Evolutionary conservation across 1,139 yeast species (phyloP), one percentile per base, ranked within the genome.

Genomic region (Candida labiduridarum): DNA sequence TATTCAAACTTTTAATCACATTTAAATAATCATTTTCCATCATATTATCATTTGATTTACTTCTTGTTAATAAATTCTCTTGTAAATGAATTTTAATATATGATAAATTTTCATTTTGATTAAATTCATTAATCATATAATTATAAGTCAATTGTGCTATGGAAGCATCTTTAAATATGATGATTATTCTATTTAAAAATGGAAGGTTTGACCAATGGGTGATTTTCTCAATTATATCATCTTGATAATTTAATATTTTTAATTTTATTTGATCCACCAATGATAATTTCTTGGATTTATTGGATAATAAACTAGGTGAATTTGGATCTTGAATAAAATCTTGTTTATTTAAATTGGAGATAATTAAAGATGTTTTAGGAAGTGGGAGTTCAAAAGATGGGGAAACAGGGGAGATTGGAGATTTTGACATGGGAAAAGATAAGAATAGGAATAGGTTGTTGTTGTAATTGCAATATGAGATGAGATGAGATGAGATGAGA

Each of bases 141-240:
- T 56, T 33, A 53, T 59, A 66, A 2, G 74, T 63, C 10, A 56
- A 51, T 11, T 48, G 29, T 0, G 82, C 79, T 2, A 66, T 60
- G 1, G 47, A 47, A 39, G 70, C 77, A 18, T 67, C 64, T 50
- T 64, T 62, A 52, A 78, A 62, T 5, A 77, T 74, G 33, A 78
- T 66, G 18, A 79, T 74, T 12, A 76, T 64, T 31, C 83, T 61
- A 45, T 63, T 66, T 47, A 78, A 63, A 49, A 74, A 75, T 10
- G 81, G 73, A 36, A 79, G 59, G 46, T 69, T 74, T 10, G 79
- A 70, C 82, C 83, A 79, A 52, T 75, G 68, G 41, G 67, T 63
- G 34, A 79, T 71, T 40, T 68, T 59, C 42, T 65, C 62, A 30
- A 69, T 49, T 43, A 53, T 65, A 50, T 64, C 64, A 41, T 66